These are phyloP conservation scores for Aspergillus sojae DNA, from an alignment of 2,329 filamentous ascomycete genomes.

Conservation along the genomic window DNA sequence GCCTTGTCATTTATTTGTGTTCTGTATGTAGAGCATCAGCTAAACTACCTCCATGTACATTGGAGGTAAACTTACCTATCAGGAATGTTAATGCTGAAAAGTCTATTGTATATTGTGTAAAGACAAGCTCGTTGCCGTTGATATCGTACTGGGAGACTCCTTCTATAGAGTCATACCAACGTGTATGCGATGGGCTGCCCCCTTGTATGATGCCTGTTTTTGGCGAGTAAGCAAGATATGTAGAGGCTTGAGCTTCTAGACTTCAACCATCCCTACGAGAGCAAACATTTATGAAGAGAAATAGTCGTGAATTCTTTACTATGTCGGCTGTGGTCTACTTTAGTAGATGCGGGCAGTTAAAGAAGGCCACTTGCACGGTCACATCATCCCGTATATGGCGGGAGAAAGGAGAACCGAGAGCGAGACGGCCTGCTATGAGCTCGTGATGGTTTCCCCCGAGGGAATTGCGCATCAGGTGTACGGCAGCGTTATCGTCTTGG, in stretches of 20 bases:
- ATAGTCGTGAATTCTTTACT: neutral
- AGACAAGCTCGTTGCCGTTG: neutral
- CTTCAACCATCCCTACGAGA: neutral
- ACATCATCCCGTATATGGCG: slow-evolving; percentile 54
- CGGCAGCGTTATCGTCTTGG: slow-evolving; percentile 56
- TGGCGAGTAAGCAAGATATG: neutral
- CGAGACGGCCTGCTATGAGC: slow-evolving; percentile 33
- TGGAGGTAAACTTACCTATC: too few species aligned
- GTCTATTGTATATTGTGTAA: neutral
- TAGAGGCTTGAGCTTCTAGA: neutral
- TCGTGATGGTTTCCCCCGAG: slow-evolving; percentile 52
- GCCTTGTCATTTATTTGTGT: neutral
- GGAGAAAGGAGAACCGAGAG: slow-evolving; percentile 28
- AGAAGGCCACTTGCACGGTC: slow-evolving; percentile 53
- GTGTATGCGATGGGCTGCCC: neutral
- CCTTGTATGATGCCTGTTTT: neutral
- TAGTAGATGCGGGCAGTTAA: slow-evolving; percentile 13
- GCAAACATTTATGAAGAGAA: neutral
- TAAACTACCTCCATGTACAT: neutral
- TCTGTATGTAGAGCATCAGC: neutral
- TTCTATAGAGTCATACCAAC: neutral
- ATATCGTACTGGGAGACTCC: neutral
- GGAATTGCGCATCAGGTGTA: slow-evolving; percentile 56
- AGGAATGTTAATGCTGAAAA: neutral
- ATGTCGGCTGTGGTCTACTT: neutral